Conservation (phyloP, 2,329 filamentous ascomycete species). For the Dactylonectria estremocensis region DNA sequence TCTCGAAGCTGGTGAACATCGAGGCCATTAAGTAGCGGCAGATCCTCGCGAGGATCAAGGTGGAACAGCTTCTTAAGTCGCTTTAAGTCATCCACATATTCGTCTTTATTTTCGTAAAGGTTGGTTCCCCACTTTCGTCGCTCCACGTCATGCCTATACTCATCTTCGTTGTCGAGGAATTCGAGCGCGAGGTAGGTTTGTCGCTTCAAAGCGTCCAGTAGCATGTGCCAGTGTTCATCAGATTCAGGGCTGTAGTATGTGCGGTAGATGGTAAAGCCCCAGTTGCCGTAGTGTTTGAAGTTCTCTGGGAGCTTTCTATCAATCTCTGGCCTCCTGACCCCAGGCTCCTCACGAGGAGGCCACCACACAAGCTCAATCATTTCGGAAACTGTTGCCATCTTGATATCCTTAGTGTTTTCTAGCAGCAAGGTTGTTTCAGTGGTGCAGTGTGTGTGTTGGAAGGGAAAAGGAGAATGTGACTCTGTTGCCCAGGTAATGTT, state of each 20-base stretch:
- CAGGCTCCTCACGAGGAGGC: conserved; percentile 14
- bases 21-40: conserved; percentile 2
- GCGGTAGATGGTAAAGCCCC: too few species aligned
- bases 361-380: conserved; percentile 12
- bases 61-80: conserved; percentile 14
- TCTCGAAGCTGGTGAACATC: too few species aligned
- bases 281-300: conserved; percentile 26
- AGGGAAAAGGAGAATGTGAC: conserved; percentile 14
- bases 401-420: neutral
- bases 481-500: neutral
- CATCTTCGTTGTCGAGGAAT: neutral
- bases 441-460: conserved; percentile 7
- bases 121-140: neutral
- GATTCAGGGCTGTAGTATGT: conserved; percentile 19
- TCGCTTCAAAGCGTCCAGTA: conserved; percentile 15
- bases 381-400: conserved; percentile 14
- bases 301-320: conserved; percentile 24
- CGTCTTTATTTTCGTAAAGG: conserved; percentile 1
- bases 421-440: neutral
- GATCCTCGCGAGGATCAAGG: conserved; percentile 11
- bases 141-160: neutral
- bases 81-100: neutral
- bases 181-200: conserved; percentile 22
- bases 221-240: conserved; percentile 14
- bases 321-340: conserved; percentile 8